These are phyloP conservation scores for Centella asiatica DNA, from an alignment of 129 eudicot species.

Conservation along the genomic window DNA sequence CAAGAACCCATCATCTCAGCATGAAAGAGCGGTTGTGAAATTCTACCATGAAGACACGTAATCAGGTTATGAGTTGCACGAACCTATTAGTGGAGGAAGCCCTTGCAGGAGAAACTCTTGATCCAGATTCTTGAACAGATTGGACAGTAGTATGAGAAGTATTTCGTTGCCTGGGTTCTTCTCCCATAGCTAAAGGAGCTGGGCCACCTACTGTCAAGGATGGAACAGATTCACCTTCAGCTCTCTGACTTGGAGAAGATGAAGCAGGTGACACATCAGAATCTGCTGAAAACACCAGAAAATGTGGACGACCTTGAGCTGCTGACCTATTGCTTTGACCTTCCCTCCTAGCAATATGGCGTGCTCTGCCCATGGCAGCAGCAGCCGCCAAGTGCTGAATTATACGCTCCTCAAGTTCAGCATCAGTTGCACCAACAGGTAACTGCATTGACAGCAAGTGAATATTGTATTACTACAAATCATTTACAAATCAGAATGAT, in stretches of 20 bases:
- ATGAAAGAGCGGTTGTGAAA: not conserved
- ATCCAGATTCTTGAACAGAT: constrained; percentile 39
- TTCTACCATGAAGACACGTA: not conserved
- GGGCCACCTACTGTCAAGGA: not conserved
- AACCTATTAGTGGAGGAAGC: constrained; percentile 50
- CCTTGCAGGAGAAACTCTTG: constrained; percentile 35
- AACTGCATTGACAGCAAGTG: too few species aligned
- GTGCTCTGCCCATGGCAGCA: constrained; percentile 98
- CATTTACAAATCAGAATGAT: not conserved
- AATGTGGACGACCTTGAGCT: constrained; percentile 58
- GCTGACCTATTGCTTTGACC: constrained; percentile 68
- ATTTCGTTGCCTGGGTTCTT: constrained; percentile 10
- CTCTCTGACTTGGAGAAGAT: constrained; percentile 24
- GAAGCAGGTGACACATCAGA: constrained; percentile 42
- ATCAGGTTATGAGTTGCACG: not conserved
- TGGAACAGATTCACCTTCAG: constrained; percentile 36
- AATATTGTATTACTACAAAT: too few species aligned
- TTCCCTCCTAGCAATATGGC: constrained; percentile 73
- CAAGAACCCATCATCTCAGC: too few species aligned
- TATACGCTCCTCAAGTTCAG: constrained; percentile 94
- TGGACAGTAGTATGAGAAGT: constrained; percentile 36
- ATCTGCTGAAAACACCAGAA: constrained; percentile 62
- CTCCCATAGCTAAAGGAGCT: not conserved
- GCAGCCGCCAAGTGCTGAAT: constrained; percentile 99
- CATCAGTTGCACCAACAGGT: constrained; percentile 73